Conservation (phyloP, 805 yeast species). For the Candida loeiensis region DNA sequence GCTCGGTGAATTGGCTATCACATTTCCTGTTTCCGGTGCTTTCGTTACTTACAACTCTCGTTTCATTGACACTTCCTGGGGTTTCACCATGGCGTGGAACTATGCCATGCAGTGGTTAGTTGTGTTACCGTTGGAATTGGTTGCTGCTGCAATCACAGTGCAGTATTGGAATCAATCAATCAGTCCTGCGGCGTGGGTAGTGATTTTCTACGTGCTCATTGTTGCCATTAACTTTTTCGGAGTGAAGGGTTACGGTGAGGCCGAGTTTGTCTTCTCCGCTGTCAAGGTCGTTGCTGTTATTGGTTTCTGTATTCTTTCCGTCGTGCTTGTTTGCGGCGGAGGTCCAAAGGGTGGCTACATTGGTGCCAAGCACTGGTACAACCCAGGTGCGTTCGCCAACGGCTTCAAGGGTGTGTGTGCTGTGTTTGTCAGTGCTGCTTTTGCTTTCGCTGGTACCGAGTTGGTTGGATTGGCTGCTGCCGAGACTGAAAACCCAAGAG, state of each 20-base stretch:
- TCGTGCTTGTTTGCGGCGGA: slow-evolving; percentile 54
- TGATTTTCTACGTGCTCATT: slow-evolving; percentile 52
- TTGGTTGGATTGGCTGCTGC: slow-evolving; percentile 74
- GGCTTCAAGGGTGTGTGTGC: slow-evolving; percentile 69
- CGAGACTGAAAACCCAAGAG: slow-evolving; percentile 66
- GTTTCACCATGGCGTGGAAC: slow-evolving; percentile 72
- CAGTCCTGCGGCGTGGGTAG: slow-evolving; percentile 56
- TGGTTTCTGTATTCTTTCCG: slow-evolving; percentile 57
- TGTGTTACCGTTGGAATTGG: slow-evolving; percentile 62
- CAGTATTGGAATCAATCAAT: slow-evolving; percentile 49
- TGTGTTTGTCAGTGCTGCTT: slow-evolving; percentile 75
- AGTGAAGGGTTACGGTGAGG: slow-evolving; percentile 58
- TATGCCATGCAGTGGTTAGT: slow-evolving; percentile 65
- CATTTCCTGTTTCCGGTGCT: slow-evolving; percentile 41
- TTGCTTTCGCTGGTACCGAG: slow-evolving; percentile 74
- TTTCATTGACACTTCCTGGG: slow-evolving; percentile 63
- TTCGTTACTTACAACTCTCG: slow-evolving; percentile 58
- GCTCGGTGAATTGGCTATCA: slow-evolving; percentile 45
- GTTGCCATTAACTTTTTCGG: slow-evolving; percentile 48
- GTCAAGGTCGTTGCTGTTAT: slow-evolving; percentile 60
- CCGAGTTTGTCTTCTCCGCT: slow-evolving; percentile 61
- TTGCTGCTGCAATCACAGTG: slow-evolving; percentile 57
- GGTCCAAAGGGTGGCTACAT: slow-evolving; percentile 50
- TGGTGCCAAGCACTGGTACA: slow-evolving; percentile 57
- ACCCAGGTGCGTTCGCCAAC: slow-evolving; percentile 67